Evolutionary conservation across 352 stramenopile genomes (phyloP).

Genomic region (Peronosclerospora sorghi): DNA sequence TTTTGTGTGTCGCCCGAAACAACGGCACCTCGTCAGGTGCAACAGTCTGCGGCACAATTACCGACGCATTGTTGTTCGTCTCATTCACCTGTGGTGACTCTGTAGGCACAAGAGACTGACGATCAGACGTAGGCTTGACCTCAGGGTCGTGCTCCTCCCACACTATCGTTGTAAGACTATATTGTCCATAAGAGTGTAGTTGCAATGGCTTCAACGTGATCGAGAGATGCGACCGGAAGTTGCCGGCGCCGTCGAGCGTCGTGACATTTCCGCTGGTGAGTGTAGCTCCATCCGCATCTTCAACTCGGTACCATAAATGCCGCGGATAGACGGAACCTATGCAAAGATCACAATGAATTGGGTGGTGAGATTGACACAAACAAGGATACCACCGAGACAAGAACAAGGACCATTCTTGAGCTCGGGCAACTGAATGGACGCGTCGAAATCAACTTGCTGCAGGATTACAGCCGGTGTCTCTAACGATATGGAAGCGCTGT

Average conservation of each 20-base stretch:
- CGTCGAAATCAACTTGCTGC: conserved; percentile 53
- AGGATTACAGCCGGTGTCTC: conserved; percentile 60
- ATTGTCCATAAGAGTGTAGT: conserved; percentile 28
- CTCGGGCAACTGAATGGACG: conserved; percentile 48
- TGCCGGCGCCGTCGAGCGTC: conserved; percentile 55
- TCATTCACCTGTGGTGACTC: conserved; percentile 5
- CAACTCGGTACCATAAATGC: conserved; percentile 40
- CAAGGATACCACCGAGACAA: background rate
- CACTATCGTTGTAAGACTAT: conserved; percentile 46
- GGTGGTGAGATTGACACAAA: too few species aligned
- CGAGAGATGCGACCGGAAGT: conserved; percentile 42
- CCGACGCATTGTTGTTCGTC: conserved; percentile 16
- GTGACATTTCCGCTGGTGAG: conserved; percentile 52
- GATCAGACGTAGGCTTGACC: background rate
- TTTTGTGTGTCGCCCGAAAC: conserved; percentile 29
- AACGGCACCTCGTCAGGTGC: conserved; percentile 8
- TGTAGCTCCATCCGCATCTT: conserved; percentile 33
- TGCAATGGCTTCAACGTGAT: conserved; percentile 33
- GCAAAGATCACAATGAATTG: background rate
- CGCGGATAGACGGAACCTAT: conserved; percentile 60
- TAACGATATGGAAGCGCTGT: conserved; percentile 6
- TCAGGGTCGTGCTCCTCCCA: conserved; percentile 14
- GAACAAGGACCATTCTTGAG: conserved; percentile 57
- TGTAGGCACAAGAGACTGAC: background rate
- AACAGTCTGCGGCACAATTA: conserved; percentile 21